A percentile compares a stretch with the other conserved stretches of the same genome.
Conservation (phyloP, 176 grass and related monocot genomes). For the Tillandsia fasciculata region DNA sequence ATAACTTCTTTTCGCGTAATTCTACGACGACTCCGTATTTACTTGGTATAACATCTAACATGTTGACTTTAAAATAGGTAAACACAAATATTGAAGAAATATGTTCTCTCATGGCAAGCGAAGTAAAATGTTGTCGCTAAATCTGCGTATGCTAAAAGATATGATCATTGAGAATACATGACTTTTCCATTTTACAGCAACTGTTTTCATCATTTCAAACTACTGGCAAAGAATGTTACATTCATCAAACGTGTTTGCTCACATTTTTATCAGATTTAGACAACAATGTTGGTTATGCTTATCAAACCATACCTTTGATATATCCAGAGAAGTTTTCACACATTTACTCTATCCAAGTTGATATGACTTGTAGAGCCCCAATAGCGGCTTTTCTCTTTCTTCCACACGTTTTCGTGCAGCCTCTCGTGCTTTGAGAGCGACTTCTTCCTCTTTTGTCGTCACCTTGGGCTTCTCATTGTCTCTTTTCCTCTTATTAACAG, state of each 20-base stretch:
- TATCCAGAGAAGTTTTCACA: not conserved
- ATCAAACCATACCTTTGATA: not conserved
- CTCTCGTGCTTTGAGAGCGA: conserved; percentile 58
- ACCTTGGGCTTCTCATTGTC: conserved; percentile 52
- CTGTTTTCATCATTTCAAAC: not conserved
- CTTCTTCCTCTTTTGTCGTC: conserved; percentile 69
- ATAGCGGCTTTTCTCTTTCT: conserved; percentile 70
- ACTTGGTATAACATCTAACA: too few species aligned
- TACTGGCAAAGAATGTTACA: not conserved
- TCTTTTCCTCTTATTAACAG: conserved; percentile 71
- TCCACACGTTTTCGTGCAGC: conserved; percentile 76
- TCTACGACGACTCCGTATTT: too few species aligned
- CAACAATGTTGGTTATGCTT: not conserved
- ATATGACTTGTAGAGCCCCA: conserved; percentile 66
- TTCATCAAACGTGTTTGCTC: not conserved
- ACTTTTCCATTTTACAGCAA: not conserved
- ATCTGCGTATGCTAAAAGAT: not conserved
- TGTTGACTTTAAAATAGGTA: too few species aligned
- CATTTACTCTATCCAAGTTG: conserved; percentile 6
- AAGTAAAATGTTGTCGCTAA: not conserved
- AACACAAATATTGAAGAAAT: too few species aligned
- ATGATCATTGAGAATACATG: not conserved
- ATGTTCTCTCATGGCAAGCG: too few species aligned
- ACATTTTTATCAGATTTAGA: not conserved
- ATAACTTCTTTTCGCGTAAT: too few species aligned